These are phyloP conservation scores for Fusarium oligoseptatum DNA, from an alignment of 2,329 filamentous ascomycete genomes.

Conservation along the genomic window DNA sequence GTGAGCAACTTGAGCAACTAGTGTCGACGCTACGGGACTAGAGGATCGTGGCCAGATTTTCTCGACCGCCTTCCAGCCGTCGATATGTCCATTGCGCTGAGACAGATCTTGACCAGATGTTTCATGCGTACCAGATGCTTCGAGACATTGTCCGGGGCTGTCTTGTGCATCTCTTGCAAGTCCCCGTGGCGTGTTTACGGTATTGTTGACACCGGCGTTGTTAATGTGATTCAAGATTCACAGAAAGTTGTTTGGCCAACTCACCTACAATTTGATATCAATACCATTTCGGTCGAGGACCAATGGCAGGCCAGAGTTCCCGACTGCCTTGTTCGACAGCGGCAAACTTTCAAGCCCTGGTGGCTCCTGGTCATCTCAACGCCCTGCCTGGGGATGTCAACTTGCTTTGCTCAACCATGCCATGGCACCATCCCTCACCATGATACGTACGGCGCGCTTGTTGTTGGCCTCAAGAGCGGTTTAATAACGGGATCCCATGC, in stretches of 20 bases:
- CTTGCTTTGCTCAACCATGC: slow-evolving; percentile 29
- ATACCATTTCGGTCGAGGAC: slow-evolving; percentile 1
- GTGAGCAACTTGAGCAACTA: slow-evolving; percentile 44
- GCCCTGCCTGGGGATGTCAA: slow-evolving; percentile 10
- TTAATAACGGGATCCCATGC: slow-evolving; percentile 28
- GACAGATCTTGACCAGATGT: slow-evolving; percentile 16
- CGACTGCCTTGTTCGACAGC: slow-evolving; percentile 11
- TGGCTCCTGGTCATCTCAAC: background rate
- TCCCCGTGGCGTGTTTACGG: background rate
- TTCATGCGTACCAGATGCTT: slow-evolving; percentile 13
- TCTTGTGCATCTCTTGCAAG: background rate
- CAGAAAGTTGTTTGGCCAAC: slow-evolving; percentile 4
- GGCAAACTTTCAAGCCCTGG: background rate
- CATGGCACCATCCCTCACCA: slow-evolving; percentile 23
- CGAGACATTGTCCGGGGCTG: background rate
- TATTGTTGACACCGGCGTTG: slow-evolving; percentile 7
- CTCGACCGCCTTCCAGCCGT: slow-evolving; percentile 8
- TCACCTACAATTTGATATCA: slow-evolving; percentile 2
- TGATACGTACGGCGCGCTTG: slow-evolving; percentile 12
- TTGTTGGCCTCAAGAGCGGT: slow-evolving; percentile 18
- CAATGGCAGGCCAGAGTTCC: slow-evolving; percentile 8
- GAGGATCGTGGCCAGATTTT: slow-evolving; percentile 28
- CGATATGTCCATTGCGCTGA: slow-evolving; percentile 8
- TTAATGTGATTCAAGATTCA: background rate
- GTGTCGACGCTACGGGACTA: slow-evolving; percentile 35